These are phyloP conservation scores for Phaeoacremonium minimum DNA, from an alignment of 2,329 filamentous ascomycete genomes.

Conservation along the genomic window DNA sequence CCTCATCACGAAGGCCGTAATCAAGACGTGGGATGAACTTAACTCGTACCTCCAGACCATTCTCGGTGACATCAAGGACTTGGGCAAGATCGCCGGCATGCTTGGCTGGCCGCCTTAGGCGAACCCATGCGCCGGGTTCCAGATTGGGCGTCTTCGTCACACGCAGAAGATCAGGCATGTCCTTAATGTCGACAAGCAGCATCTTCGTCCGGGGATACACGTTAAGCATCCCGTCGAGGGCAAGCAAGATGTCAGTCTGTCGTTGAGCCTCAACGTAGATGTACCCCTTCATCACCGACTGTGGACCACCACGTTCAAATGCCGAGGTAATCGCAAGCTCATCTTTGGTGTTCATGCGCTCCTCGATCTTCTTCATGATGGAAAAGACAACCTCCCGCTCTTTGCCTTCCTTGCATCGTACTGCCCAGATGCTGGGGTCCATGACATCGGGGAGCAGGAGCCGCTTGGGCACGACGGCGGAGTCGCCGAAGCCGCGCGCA, in stretches of 20 bases:
- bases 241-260: slow-evolving; percentile 79
- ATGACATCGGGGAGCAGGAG: slow-evolving; percentile 88
- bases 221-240: slow-evolving; percentile 79
- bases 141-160: slow-evolving; percentile 83
- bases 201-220: slow-evolving; percentile 86
- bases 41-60: slow-evolving; percentile 83
- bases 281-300: slow-evolving; percentile 83
- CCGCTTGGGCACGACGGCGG: slow-evolving; percentile 76
- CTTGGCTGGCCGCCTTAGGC: slow-evolving; percentile 73
- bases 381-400: slow-evolving; percentile 86
- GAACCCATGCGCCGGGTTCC: slow-evolving; percentile 86
- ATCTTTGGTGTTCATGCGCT: slow-evolving; percentile 72
- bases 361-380: slow-evolving; percentile 84
- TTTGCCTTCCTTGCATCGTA: slow-evolving; percentile 91
- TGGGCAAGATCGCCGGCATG: slow-evolving; percentile 89
- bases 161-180: slow-evolving; percentile 94
- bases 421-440: slow-evolving; percentile 93
- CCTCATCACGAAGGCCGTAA: slow-evolving; percentile 83
- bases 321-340: slow-evolving; percentile 82
- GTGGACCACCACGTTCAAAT: slow-evolving; percentile 79
- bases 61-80: slow-evolving; percentile 87
- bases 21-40: slow-evolving; percentile 87
- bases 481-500: slow-evolving; percentile 61
- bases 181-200: slow-evolving; percentile 87
- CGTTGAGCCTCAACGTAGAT: slow-evolving; percentile 91